Evolutionary conservation across 2,329 filamentous ascomycete genomes (phyloP), one percentile per base, ranked within the genome.

Genomic region (Exophiala phaeomuriformis): DNA sequence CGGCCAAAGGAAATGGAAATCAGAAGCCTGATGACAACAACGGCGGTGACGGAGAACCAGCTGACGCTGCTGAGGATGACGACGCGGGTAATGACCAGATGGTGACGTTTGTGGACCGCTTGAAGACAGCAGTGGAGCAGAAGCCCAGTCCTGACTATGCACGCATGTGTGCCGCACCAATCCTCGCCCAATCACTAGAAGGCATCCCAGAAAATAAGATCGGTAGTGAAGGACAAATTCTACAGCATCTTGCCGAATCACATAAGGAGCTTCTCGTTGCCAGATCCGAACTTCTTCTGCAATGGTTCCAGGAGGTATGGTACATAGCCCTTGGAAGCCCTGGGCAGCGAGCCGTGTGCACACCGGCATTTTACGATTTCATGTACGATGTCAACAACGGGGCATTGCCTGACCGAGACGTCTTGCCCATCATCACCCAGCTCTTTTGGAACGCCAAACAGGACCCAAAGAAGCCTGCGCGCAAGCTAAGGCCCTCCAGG

Each of bases 221-320:
- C 7, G 10, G 8, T 5, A 32, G 31, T 7, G 55, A 51, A 27
- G 29, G 36, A 9, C 30, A 48, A 29, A 46, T 39, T 37, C 19
- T 57, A 19, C 19, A 33, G 8, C 19, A 37, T 4, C 19, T 55
- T 28, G 41, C 47, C 27, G 19, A 49, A 12, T 36, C 52, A 32
- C 47, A 52, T 19, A 37, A 32, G 41, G 32, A 32, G 35, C 9
- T 42, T 5, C n/a, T 55, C 10, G 32, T 46, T 27, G 9, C n/a
- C n/a, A 46, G 41, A 27, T 8, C 39, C 9, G 19, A 19, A 9
- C n/a, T 42, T 32, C 40, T 59, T 9, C 41, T 56, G 29, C n/a
- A 37, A 31, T 19, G 44, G 8, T 37, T 59, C 32, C 51, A 41
- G 43, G 51, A 56, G 39, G 45, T 59, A 30, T 55, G 48, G 48